Evolutionary conservation across 2,329 filamentous ascomycete genomes (phyloP).

Genomic region (Hypoxylon sp.): DNA sequence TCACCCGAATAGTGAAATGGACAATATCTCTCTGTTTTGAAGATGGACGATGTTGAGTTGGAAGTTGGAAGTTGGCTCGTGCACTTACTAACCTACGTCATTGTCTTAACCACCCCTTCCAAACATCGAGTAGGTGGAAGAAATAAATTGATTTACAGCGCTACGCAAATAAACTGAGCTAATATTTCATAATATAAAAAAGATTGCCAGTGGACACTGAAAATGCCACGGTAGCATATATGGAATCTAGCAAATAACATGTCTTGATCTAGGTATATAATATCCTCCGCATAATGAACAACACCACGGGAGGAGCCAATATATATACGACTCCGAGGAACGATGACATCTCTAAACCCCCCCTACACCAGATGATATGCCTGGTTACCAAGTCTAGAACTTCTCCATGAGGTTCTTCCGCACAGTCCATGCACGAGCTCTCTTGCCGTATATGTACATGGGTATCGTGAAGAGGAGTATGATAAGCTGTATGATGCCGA

Average conservation of each 20-base stretch:
- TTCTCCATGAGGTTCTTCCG: constrained; percentile 88
- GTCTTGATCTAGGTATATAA: not conserved
- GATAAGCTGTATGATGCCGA: constrained; percentile 87
- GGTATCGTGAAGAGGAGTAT: constrained; percentile 82
- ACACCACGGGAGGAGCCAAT: not conserved
- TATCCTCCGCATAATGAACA: too few relatives aligned
- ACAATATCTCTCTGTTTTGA: too few relatives aligned
- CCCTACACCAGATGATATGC: too few relatives aligned
- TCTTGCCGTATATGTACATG: constrained; percentile 94
- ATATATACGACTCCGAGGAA: not conserved
- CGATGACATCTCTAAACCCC: too few relatives aligned
- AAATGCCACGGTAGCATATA: too few relatives aligned
- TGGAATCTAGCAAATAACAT: not conserved
- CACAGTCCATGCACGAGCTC: constrained; percentile 93
- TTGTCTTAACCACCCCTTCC: too few relatives aligned
- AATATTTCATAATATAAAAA: not conserved
- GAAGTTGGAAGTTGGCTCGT: not conserved
- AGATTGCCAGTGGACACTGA: not conserved
- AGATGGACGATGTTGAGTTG: not conserved
- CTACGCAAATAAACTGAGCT: not conserved
- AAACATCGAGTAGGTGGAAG: too few relatives aligned
- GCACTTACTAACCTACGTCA: not conserved
- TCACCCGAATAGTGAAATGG: too few relatives aligned
- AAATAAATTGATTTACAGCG: not conserved
- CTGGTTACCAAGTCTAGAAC: constrained; percentile 52